Evolutionary conservation across 1,284 basidiomycete genomes (phyloP), one percentile per base, ranked within the genome.

Genomic region (Somion occarium): DNA sequence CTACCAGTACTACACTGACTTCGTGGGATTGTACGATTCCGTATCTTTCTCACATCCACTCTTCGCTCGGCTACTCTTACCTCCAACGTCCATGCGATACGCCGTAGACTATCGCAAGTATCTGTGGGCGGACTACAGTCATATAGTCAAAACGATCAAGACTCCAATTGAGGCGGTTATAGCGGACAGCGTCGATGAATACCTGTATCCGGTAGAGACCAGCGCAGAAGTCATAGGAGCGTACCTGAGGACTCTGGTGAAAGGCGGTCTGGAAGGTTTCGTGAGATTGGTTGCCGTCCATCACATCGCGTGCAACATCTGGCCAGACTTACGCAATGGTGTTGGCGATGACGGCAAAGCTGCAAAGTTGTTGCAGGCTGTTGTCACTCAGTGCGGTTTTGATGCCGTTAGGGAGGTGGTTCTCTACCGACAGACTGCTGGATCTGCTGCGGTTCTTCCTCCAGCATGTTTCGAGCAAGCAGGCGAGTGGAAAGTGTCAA

Each of bases 1-100:
- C 74, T 98, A 87, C 73, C 93, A 97, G 64, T 91, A 91, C 64
- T 99, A 95, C 72, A 91, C 90, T 24, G 94, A 98, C 66, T 87
- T 98, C 58, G 74, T 97, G 46, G 85, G 81, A 0, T 72, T 98
- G 5, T 98, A 94, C 71, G 91, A 94, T 59, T 80, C 91, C 1
- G 83, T 95, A 55, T 98, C 95, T 1, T 95, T 96, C 66, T 83
- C 85, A 5, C 83, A 98, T 61, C 73, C 77, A 0, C 66, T 82
- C 1, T 98, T 98, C 64, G 83, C 81, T 1, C 75, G 79, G 2
- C 74, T 93, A 3, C 75, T 98, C n/a, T 73, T 96, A 4, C 81
- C 87, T 0, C 88, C 92, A 0, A 76, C 84, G 2, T 76, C 89
- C 55, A 83, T 85, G 81, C 67, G 71, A n/a, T 93, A 93, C 65